Base-by-base conservation (phyloP, 148 eudicot species). In the Cornus suecica region DNA sequence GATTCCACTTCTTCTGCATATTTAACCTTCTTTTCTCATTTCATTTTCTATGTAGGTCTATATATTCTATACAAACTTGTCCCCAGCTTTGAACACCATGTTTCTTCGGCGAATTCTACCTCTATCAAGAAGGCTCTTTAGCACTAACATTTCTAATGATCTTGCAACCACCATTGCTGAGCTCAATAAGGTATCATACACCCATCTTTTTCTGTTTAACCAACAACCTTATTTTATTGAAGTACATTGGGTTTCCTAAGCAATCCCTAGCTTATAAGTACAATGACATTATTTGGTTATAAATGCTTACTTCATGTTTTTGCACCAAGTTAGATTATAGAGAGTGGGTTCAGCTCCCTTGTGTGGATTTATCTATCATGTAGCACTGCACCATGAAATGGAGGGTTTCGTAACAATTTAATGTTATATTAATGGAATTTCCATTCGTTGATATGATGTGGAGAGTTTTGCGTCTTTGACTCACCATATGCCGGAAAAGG, bases 121-220 rank as follows among this genome's bases (percentile, higher is more conserved):
- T 81, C 75, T 7, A 25, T 80, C 77, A 28, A 87, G 80, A 68
- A 79, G 85, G 84, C 83, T 74, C 51, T 82, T 86, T 76, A 64
- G 85, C 76, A 77, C 71, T 42, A 82, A 78, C 13, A 74, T 71
- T 76, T 31, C 70, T 41, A 41, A 71, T 74, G 90, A 92, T 78
- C 11, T 85, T 32, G 22, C 85, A 14, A 79, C 89, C 64, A 75
- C 83, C n/a, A 91, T 92, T 66, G 85, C 75, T 0, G 97, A 92
- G 84, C 86, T 91, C 78, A 92, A 95, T 78, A 88, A 92, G 92
- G 62, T 58, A 58, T 58, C 62, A 20, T 58, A 18, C 24, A 14
- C 8, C 5, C n/a, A 18, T 58, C 62, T 58, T 18, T 18, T 58
- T 58, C 24, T 20, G 62, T 58, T 58, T 22, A 18, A 18, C 22